These are phyloP conservation scores for Heliamphora pulchella DNA, from an alignment of 179 eudicot genomes.

Conservation along the genomic window DNA sequence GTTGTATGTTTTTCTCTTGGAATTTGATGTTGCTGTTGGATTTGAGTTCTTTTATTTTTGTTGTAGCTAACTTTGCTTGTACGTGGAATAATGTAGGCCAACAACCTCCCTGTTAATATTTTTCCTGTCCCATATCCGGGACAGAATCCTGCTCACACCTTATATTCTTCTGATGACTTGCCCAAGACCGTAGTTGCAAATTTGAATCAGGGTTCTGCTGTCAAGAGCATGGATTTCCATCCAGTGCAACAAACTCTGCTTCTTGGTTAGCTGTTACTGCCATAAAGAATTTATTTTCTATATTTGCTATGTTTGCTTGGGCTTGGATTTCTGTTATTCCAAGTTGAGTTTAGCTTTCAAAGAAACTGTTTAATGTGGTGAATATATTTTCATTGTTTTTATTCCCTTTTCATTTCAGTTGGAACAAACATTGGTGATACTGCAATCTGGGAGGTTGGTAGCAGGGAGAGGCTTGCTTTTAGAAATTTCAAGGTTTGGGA, in stretches of 20 bases:
- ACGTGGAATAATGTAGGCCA: constrained; percentile 35
- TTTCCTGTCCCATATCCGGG: constrained; percentile 45
- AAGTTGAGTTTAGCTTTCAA: neutral
- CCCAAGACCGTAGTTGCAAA: constrained; percentile 57
- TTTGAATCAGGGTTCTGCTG: constrained; percentile 72
- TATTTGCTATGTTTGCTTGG: neutral
- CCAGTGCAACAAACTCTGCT: constrained; percentile 68
- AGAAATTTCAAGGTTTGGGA: constrained; percentile 78
- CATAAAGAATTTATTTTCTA: neutral
- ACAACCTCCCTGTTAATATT: constrained; percentile 52
- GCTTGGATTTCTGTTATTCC: neutral
- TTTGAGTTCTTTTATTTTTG: neutral
- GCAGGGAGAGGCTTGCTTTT: constrained; percentile 42
- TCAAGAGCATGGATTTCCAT: constrained; percentile 84
- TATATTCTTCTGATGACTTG: constrained; percentile 57
- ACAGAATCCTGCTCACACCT: constrained; percentile 46
- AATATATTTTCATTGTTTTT: neutral
- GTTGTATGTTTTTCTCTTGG: neutral
- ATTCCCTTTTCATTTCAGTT: constrained; percentile 39
- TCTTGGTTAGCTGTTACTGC: constrained; percentile 45
- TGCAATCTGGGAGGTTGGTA: constrained; percentile 67
- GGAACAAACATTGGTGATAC: constrained; percentile 76
- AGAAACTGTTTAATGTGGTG: neutral
- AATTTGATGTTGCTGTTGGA: neutral
- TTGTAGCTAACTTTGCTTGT: neutral